Conservation (phyloP, 23 red algal genomes). For the Gracilaria domingensis region DNA sequence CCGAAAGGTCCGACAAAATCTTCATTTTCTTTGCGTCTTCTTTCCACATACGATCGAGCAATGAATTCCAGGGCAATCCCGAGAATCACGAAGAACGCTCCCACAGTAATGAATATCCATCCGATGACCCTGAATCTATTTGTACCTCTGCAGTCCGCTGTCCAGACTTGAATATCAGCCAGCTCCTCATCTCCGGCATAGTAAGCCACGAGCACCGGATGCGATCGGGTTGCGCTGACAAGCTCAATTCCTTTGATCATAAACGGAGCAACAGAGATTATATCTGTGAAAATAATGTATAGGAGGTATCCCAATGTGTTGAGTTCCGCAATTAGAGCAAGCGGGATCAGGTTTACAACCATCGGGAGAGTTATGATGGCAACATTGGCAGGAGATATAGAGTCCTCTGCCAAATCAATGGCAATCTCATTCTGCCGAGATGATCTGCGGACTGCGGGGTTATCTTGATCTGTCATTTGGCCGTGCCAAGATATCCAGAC, state of each 20-base stretch:
- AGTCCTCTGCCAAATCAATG: slow-evolving; percentile 15
- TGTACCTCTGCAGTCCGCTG: slow-evolving; percentile 12
- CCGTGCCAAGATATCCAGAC: slow-evolving; percentile 16
- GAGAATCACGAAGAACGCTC: background rate
- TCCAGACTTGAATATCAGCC: slow-evolving; percentile 20
- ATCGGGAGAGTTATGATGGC: slow-evolving; percentile 36
- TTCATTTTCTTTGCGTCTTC: background rate
- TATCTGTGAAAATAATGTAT: slow-evolving; percentile 38
- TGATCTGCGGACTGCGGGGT: background rate
- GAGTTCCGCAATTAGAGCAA: slow-evolving; percentile 30
- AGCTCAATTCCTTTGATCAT: slow-evolving; percentile 39
- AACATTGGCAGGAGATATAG: slow-evolving; percentile 28
- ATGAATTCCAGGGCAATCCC: slow-evolving; percentile 3
- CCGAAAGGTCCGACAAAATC: slow-evolving; percentile 19
- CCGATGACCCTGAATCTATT: background rate
- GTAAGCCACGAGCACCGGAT: background rate
- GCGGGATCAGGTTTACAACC: slow-evolving; percentile 26
- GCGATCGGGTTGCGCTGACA: background rate
- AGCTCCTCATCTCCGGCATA: slow-evolving; percentile 23
- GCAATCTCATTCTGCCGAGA: slow-evolving; percentile 5
- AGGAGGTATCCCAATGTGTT: background rate
- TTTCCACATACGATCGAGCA: background rate
- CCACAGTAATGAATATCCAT: slow-evolving; percentile 12
- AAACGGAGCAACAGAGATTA: slow-evolving; percentile 33
- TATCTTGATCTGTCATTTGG: background rate